Conservation (phyloP, 1,139 yeast genomes). For the Sugiyamaella neomexicana region DNA sequence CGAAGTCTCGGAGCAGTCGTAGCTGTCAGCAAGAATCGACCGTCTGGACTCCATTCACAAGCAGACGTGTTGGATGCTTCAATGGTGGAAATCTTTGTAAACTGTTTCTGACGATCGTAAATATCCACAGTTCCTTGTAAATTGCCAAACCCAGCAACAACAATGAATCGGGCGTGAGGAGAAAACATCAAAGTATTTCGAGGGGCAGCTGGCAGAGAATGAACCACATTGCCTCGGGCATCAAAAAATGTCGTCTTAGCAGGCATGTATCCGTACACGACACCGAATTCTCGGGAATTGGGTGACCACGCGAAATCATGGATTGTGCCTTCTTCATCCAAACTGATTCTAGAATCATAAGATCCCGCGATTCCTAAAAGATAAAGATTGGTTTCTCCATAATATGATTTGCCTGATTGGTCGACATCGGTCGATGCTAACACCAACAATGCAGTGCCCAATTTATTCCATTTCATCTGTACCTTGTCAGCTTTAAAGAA, state of each 20-base stretch:
- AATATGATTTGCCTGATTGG: constrained; percentile 88
- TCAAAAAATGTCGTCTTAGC: constrained; percentile 94
- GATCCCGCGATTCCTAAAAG: constrained; percentile 90
- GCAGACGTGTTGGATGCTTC: constrained; percentile 93
- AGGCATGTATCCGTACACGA: constrained; percentile 97
- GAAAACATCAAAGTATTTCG: constrained; percentile 89
- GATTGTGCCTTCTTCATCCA: constrained; percentile 93
- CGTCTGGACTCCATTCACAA: constrained; percentile 99
- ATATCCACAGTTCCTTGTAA: constrained; percentile 96
- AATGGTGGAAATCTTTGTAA: constrained; percentile 73
- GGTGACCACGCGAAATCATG: constrained; percentile 99
- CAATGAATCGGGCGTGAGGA: constrained; percentile 87
- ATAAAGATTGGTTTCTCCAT: constrained; percentile 93
- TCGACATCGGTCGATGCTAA: constrained; percentile 96
- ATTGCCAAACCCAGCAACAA: constrained; percentile 97
- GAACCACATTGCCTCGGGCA: constrained; percentile 85
- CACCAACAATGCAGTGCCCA: constrained; percentile 93
- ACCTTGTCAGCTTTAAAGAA: constrained; percentile 96
- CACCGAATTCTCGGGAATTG: constrained; percentile 94
- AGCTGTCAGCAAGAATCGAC: constrained; percentile 88
- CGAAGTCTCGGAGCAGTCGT: constrained; percentile 96
- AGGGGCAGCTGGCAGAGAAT: constrained; percentile 81
- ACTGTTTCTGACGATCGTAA: constrained; percentile 88
- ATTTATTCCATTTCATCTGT: constrained; percentile 86
- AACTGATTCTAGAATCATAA: constrained; percentile 82